These are phyloP conservation scores for Schizophyllum commune DNA, from an alignment of 1,284 basidiomycete genomes.

Conservation along the genomic window DNA sequence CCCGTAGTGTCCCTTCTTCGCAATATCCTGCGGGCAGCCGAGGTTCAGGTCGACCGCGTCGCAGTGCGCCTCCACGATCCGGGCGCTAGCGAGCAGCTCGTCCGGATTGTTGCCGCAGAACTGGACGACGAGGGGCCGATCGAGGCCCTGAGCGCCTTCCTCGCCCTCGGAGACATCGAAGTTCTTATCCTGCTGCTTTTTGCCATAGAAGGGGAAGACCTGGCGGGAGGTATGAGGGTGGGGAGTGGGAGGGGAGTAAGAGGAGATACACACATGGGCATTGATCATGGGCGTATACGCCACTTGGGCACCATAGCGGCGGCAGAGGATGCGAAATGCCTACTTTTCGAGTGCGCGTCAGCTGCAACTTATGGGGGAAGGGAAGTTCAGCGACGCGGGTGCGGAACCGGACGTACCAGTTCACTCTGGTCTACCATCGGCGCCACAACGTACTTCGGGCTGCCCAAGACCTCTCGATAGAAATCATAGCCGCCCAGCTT, in stretches of 20 bases:
- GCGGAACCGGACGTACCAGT: constrained; percentile 49
- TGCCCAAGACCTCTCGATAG: constrained; percentile 69
- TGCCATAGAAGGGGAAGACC: constrained; percentile 27
- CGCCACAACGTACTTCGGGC: constrained; percentile 84
- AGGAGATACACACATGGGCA: constrained; percentile 55
- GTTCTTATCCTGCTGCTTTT: constrained; percentile 43
- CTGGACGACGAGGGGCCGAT: constrained; percentile 88
- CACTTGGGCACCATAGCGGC: constrained; percentile 80
- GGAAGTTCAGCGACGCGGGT: background rate
- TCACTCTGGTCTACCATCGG: constrained; percentile 99
- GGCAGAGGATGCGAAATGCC: constrained; percentile 89
- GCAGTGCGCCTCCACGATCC: constrained; percentile 65
- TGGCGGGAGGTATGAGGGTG: background rate
- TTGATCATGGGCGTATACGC: constrained; percentile 98
- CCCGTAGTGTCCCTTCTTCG: constrained; percentile 81
- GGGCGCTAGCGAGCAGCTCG: constrained; percentile 69
- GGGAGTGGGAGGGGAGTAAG: background rate
- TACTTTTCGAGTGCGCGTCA: constrained; percentile 21
- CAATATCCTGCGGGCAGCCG: constrained; percentile 96
- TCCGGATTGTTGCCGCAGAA: constrained; percentile 91
- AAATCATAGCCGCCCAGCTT: constrained; percentile 81
- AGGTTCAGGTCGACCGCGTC: constrained; percentile 96
- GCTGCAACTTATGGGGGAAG: background rate
- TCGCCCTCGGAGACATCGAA: constrained; percentile 67
- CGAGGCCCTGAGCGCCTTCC: constrained; percentile 51